Conservation (phyloP, 768 basidiomycete species). For the Gelatoporia subvermispora region DNA sequence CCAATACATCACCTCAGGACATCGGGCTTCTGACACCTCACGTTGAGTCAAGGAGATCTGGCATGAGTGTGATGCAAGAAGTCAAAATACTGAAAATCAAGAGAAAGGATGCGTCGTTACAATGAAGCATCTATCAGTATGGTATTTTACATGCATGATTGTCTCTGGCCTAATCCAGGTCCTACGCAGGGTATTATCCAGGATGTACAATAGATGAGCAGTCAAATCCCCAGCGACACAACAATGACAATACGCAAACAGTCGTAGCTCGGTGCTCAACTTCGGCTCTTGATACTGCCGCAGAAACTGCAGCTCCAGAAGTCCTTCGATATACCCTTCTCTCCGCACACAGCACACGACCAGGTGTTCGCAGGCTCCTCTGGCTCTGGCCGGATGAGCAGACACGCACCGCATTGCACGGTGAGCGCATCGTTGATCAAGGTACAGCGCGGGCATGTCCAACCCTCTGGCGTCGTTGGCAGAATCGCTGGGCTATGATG, state of each 20-base stretch:
- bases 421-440: constrained; percentile 49
- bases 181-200: no score
- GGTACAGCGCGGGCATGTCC: constrained; percentile 50
- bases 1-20: no score
- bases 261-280: no score
- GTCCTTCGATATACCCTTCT: constrained; percentile 53
- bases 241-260: neutral
- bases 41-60: neutral
- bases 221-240: neutral
- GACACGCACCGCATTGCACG: constrained; percentile 61
- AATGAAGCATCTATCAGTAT: no score
- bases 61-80: neutral
- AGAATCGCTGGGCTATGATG: constrained; percentile 1
- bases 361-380: constrained; percentile 37
- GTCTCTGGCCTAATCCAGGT: no score
- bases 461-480: constrained; percentile 19
- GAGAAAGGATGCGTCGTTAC: no score
- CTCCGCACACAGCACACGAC: constrained; percentile 63
- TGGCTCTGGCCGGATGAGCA: constrained; percentile 30
- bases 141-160: no score
- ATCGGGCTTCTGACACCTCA: no score
- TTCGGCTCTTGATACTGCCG: constrained; percentile 53
- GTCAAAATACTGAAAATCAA: neutral
- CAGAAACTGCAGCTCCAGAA: constrained; percentile 77
- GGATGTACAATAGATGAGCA: neutral